Evolutionary conservation across 371 early-diverging fungal genomes (phyloP), one percentile per base, ranked within the genome.

Genomic region (Nosema muscidifuracis): DNA sequence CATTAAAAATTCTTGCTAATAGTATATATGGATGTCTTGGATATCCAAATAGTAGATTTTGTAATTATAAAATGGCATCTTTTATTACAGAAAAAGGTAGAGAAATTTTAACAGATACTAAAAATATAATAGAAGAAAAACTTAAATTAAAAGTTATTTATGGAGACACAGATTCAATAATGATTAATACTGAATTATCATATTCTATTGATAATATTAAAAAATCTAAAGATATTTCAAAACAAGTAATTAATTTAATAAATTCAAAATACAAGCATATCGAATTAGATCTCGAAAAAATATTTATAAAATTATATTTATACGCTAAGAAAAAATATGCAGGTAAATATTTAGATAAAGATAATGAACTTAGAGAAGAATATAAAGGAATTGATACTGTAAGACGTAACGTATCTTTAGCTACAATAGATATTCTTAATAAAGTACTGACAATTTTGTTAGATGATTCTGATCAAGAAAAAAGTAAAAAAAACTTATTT

Each of bases 251-350:
- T 74, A 85, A 87, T 63, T 84, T 85, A 28, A 94, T 96, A 63
- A 98, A 97, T 80, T 87, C 89, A 50, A 86, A 88, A 26, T 97
- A 97, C 85, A 87, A 86, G 31, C 80, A 91, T 60, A 83, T 99
- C 31, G 95, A 95, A 80, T 91, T 99, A 56, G 99, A 96, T 67
- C 88, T 95, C 67, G 99, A 99, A 81, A 95, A 93, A 15, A 85
- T 91, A 62, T 97, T 90, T 82, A 87, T 88, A 76, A 90, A 91
- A 51, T 87, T 97, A 86, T 82, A 98, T 30, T 81, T 99, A 61
- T 85, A 95, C n/a, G 93, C 93, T 77, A 99, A 99, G 86, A 99
- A 99, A 80, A 99, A 96, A 81, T 99, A 98, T 82, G 98, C 94
- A 22, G 97, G 94, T 0, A 78, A 95, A 24, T 73, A 85, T 38